A percentile compares a stretch with the other conserved stretches of the same genome.
Conservation (phyloP, 345 rosid genomes). For the Ricinus communis region DNA sequence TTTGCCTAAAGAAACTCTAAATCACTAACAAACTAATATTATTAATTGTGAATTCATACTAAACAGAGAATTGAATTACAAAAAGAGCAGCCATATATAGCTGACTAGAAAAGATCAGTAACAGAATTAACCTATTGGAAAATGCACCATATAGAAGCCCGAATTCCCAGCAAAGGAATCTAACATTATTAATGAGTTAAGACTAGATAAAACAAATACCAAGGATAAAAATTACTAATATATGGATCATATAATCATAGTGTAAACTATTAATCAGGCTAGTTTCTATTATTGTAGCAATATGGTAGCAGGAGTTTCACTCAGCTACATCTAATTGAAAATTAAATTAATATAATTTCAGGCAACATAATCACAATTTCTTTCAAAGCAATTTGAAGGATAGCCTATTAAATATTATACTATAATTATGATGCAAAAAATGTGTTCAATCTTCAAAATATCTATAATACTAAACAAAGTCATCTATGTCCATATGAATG, state of each 20-base stretch:
- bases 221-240: background rate
- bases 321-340: background rate
- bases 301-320: background rate
- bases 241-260: background rate
- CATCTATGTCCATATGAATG: background rate
- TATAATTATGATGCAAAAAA: background rate
- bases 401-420: background rate
- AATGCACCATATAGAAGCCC: background rate
- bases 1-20: background rate
- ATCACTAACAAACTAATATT: background rate
- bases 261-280: background rate
- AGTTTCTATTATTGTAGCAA: background rate
- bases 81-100: background rate
- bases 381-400: background rate
- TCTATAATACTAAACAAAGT: background rate
- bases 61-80: background rate
- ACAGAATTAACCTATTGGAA: background rate
- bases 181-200: background rate
- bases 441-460: slow-evolving; percentile 1
- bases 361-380: background rate
- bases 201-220: background rate
- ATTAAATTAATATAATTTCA: background rate
- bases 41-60: background rate
- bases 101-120: background rate
- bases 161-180: background rate